phyloP scores from a whole-genome alignment of 768 basidiomycete genomes.

The Podaxis sp. region DNA sequence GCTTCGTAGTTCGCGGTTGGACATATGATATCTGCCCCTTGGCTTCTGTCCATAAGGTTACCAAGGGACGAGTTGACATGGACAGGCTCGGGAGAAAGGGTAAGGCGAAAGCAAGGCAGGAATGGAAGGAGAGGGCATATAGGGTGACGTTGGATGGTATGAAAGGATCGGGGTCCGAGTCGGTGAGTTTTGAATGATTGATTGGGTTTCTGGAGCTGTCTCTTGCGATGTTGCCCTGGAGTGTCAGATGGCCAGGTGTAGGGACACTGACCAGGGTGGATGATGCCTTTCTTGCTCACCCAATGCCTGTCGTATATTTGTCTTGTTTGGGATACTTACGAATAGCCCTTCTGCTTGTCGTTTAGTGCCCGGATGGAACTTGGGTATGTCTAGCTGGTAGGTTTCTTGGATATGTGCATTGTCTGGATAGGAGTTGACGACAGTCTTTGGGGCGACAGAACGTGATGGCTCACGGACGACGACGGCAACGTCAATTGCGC shows the following conservation, averaged over 20 bases:
- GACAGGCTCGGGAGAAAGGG: background rate
- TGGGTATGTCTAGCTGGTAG: conserved; percentile 28
- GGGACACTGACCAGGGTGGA: background rate
- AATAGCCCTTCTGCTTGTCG: background rate
- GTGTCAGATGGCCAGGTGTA: too few relatives aligned
- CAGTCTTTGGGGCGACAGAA: background rate
- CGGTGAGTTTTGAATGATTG: background rate
- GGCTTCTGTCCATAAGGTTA: background rate
- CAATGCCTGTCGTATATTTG: background rate
- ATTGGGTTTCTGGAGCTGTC: background rate
- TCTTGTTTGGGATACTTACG: background rate
- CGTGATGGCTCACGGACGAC: background rate
- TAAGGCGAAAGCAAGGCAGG: background rate
- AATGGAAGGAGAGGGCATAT: background rate
- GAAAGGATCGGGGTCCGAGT: background rate
- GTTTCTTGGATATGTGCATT: background rate
- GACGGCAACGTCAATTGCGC: background rate
- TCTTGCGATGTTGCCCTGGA: background rate
- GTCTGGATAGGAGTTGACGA: background rate
- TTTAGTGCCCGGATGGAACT: conserved; percentile 21
- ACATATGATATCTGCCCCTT: background rate
- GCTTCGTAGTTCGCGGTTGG: background rate
- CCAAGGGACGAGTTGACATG: background rate
- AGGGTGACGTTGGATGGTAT: background rate
- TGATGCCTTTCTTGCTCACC: background rate